Evolutionary conservation across 768 basidiomycete genomes (phyloP).

Genomic region (Suillus spraguei): DNA sequence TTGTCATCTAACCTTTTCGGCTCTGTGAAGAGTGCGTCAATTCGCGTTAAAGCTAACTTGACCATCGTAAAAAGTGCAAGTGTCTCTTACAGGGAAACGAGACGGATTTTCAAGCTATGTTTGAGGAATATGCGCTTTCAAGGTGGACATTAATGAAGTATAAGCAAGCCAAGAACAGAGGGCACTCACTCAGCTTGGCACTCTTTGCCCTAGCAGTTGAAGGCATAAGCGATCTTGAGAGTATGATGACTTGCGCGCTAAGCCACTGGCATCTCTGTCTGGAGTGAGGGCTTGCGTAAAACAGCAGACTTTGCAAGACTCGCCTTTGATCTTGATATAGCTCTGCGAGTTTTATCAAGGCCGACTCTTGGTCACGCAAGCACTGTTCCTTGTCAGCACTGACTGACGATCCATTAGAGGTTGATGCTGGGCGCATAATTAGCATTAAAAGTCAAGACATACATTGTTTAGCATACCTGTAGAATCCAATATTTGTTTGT

Average conservation of each 20-base stretch:
- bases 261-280: conserved; percentile 75
- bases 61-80: neutral
- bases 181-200: conserved; percentile 79
- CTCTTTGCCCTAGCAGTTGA: conserved; percentile 98
- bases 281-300: conserved; percentile 5
- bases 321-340: conserved; percentile 86
- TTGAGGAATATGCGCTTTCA: conserved; percentile 92
- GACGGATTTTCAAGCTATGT: conserved; percentile 88
- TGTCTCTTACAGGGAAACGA: conserved; percentile 68
- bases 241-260: conserved; percentile 86
- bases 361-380: conserved; percentile 80
- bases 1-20: conserved; percentile 95
- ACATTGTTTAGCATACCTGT: conserved; percentile 28
- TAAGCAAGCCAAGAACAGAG: neutral
- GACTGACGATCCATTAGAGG: conserved; percentile 35
- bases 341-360: conserved; percentile 83
- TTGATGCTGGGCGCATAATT: conserved; percentile 25
- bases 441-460: neutral
- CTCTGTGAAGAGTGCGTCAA: conserved; percentile 88
- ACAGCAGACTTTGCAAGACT: conserved; percentile 26
- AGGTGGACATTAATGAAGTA: neutral
- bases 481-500: conserved; percentile 64
- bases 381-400: conserved; percentile 53
- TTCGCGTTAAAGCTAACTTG: conserved; percentile 77
- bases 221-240: conserved; percentile 85